Conservation (phyloP, 768 basidiomycete genomes). For the Crassisporium funariophilum region DNA sequence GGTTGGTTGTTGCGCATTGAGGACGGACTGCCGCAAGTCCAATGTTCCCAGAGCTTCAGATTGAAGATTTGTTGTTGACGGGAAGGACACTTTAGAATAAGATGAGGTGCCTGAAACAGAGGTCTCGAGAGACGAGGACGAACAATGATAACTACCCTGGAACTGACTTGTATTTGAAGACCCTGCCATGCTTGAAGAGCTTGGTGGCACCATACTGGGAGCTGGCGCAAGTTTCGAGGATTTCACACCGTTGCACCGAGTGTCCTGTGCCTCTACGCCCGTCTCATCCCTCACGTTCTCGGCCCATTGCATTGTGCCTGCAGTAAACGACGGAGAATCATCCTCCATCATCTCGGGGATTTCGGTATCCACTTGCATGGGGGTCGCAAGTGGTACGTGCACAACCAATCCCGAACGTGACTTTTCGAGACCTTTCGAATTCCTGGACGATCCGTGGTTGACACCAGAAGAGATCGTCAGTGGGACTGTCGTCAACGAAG, state of each 20-base stretch:
- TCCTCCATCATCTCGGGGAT: constrained; percentile 14
- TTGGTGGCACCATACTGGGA: too few species aligned
- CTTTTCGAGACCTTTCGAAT: background rate
- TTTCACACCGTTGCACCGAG: too few species aligned
- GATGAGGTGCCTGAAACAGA: constrained; percentile 27
- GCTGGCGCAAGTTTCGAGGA: too few species aligned
- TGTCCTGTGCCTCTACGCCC: constrained; percentile 8
- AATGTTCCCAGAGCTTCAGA: background rate
- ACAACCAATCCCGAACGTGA: constrained; percentile 23
- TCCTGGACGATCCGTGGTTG: background rate
- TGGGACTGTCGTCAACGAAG: constrained; percentile 4
- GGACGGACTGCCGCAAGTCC: constrained; percentile 9
- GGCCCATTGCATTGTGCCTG: constrained; percentile 48
- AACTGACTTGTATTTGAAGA: constrained; percentile 16
- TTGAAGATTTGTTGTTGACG: constrained; percentile 5
- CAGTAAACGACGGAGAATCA: constrained; percentile 7
- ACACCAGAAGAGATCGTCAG: constrained; percentile 4
- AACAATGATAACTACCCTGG: constrained; percentile 21
- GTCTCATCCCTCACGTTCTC: constrained; percentile 34
- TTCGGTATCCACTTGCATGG: constrained; percentile 30
- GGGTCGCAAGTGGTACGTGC: constrained; percentile 30
- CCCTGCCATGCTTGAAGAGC: constrained; percentile 23
- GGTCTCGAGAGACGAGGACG: constrained; percentile 28
- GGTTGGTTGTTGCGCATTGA: constrained; percentile 12
- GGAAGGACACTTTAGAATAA: constrained; percentile 17